Conservation (phyloP, 768 basidiomycete species). For the Cystofilobasidium capitatum region DNA sequence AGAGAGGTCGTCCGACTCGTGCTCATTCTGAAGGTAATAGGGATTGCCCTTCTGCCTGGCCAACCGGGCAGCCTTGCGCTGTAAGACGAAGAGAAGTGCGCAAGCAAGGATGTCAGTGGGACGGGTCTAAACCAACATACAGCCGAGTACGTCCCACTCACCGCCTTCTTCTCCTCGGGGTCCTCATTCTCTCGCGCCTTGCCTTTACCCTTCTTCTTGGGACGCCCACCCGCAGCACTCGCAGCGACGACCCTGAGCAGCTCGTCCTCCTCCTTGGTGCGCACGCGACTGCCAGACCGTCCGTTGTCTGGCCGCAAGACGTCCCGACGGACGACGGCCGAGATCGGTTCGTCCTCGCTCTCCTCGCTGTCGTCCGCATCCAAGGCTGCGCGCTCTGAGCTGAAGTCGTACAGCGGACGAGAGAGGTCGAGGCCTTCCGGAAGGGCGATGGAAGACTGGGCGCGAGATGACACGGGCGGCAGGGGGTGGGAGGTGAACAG, state of each 20-base stretch:
- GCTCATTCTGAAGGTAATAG: slow-evolving; percentile 57
- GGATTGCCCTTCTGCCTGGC: slow-evolving; percentile 77
- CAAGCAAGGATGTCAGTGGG: slow-evolving; percentile 9
- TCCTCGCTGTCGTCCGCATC: slow-evolving; percentile 28
- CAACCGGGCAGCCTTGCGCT: slow-evolving; percentile 67
- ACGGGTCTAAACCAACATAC: neutral
- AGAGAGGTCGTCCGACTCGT: slow-evolving; percentile 57
- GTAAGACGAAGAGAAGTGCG: slow-evolving; percentile 34
- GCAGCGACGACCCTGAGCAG: slow-evolving; percentile 31
- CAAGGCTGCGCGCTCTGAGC: slow-evolving; percentile 17
- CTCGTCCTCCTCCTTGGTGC: slow-evolving; percentile 38
- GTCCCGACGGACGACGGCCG: slow-evolving; percentile 32
- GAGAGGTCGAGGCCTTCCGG: slow-evolving; percentile 84
- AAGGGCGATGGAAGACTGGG: slow-evolving; percentile 68
- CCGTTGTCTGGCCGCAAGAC: slow-evolving; percentile 37
- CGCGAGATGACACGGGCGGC: slow-evolving; percentile 67
- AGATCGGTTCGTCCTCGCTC: slow-evolving; percentile 28
- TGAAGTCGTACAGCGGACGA: slow-evolving; percentile 53
- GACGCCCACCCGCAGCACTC: neutral
- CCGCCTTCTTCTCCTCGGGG: slow-evolving; percentile 44
- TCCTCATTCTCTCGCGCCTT: slow-evolving; percentile 45
- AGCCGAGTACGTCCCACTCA: slow-evolving; percentile 31
- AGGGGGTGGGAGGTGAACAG: slow-evolving; percentile 67
- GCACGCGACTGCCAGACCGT: slow-evolving; percentile 28
- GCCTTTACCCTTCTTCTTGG: slow-evolving; percentile 41